Evolutionary conservation across 768 basidiomycete species (phyloP).

Genomic region (Russula griseocarnosa): DNA sequence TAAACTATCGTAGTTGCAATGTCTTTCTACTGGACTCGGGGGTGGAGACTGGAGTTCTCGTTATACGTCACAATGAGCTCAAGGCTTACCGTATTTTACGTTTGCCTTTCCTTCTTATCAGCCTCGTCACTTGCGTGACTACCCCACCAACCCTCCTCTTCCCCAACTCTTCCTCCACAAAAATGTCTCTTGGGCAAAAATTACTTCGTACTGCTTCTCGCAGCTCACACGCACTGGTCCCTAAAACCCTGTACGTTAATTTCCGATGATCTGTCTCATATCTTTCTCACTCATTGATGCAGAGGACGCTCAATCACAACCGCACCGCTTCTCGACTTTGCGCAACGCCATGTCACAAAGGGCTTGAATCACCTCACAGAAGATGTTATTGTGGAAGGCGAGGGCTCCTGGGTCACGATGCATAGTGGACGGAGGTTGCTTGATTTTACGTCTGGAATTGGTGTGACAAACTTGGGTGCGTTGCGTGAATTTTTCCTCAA

Average conservation of each 20-base stretch:
- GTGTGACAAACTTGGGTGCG: conserved; percentile 28
- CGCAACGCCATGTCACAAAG: conserved; percentile 21
- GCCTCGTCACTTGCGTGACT: not conserved
- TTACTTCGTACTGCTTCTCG: conserved; percentile 1
- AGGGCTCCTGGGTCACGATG: conserved; percentile 28
- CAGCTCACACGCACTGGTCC: not conserved
- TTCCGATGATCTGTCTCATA: not conserved
- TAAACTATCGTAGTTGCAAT: too few species aligned
- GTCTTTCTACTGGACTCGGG: too few species aligned
- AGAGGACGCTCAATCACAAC: conserved; percentile 23
- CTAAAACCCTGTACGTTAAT: not conserved
- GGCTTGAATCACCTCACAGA: conserved; percentile 22
- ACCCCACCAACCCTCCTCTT: not conserved
- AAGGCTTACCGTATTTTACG: not conserved
- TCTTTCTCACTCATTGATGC: not conserved
- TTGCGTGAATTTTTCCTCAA: not conserved
- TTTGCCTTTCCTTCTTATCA: not conserved
- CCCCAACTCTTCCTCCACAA: not conserved
- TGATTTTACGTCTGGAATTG: conserved; percentile 28
- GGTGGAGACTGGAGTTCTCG: too few species aligned
- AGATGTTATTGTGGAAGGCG: conserved; percentile 18
- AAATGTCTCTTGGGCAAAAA: conserved; percentile 9
- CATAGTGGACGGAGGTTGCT: conserved; percentile 24
- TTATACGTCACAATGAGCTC: not conserved
- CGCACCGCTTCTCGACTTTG: conserved; percentile 17